Evolutionary conservation across 176 grass and related monocot species (phyloP).

Genomic region (Aegilops umbellulata): DNA sequence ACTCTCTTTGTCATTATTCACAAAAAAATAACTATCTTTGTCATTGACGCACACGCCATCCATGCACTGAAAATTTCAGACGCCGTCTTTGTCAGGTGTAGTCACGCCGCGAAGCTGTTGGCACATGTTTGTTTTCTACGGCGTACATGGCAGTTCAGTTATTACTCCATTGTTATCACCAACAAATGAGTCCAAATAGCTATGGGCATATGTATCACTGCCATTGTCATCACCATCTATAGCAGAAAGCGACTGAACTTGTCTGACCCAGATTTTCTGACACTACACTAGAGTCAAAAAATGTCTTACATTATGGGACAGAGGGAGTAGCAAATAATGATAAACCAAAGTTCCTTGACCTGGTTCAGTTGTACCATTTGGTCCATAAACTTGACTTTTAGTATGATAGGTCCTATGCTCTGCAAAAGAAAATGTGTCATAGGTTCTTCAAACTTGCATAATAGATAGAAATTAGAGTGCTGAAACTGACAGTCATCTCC

Average conservation of each 20-base stretch:
- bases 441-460: not conserved
- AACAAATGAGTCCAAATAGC: conserved; percentile 93
- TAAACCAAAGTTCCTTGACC: not conserved
- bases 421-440: too few relatives aligned
- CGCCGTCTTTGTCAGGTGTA: too few relatives aligned
- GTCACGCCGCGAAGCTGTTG: too few relatives aligned
- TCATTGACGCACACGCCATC: too few relatives aligned
- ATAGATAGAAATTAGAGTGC: not conserved
- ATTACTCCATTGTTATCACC: conserved; percentile 36
- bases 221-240: conserved; percentile 69
- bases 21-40: too few relatives aligned
- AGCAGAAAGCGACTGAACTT: conserved; percentile 84
- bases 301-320: too few relatives aligned
- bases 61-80: too few relatives aligned
- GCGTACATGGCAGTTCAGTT: too few relatives aligned
- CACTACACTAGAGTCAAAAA: too few relatives aligned
- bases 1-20: too few relatives aligned
- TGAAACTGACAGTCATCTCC: too few relatives aligned
- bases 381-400: not conserved
- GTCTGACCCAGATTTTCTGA: conserved; percentile 96
- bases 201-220: conserved; percentile 71
- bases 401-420: not conserved
- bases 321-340: not conserved
- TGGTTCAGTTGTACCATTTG: not conserved
- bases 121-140: too few relatives aligned